Evolutionary conservation across 2,329 filamentous ascomycete species (phyloP).

Genomic region (Didymella keratinophila): DNA sequence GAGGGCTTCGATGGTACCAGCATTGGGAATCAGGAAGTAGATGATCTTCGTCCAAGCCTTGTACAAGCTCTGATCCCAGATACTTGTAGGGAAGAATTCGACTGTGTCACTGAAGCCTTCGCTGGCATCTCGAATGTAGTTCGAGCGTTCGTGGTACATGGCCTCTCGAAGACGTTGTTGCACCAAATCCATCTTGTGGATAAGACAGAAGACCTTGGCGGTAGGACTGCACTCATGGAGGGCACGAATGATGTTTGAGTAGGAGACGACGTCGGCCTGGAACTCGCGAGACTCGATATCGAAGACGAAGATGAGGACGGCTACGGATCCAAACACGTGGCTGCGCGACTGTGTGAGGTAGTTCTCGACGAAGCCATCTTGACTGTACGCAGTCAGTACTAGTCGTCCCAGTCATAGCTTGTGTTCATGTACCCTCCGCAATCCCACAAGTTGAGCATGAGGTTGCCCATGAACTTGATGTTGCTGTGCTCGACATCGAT

Average conservation of each 20-base stretch:
- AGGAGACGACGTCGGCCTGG: conserved; percentile 90
- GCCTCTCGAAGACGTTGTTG: conserved; percentile 78
- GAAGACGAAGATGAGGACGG: conserved; percentile 98
- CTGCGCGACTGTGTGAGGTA: conserved; percentile 95
- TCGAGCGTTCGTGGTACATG: conserved; percentile 84
- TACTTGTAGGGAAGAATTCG: conserved; percentile 91
- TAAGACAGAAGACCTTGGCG: conserved; percentile 90
- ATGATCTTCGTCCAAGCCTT: conserved; percentile 99
- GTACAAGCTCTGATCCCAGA: conserved; percentile 98
- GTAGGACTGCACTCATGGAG: conserved; percentile 82
- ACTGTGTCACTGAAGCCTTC: conserved; percentile 69
- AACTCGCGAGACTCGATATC: conserved; percentile 97
- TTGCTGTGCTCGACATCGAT: conserved; percentile 99
- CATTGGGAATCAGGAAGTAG: conserved; percentile 95
- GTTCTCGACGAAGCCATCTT: conserved; percentile 98
- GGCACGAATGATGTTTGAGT: conserved; percentile 87
- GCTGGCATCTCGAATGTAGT: conserved; percentile 78
- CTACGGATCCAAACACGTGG: conserved; percentile 96
- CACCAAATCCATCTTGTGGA: conserved; percentile 99
- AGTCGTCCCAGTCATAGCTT: neutral
- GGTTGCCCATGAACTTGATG: conserved; percentile 97
- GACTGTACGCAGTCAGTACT: conserved; percentile 59
- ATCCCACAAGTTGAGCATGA: conserved; percentile 98
- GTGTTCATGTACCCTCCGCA: conserved; percentile 75
- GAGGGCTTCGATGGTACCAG: conserved; percentile 85